Percentiles rank a stretch among this genome's conserved stretches.
phyloP scores from a whole-genome alignment of 345 rosid genomes.

The Melaleuca alternifolia region DNA sequence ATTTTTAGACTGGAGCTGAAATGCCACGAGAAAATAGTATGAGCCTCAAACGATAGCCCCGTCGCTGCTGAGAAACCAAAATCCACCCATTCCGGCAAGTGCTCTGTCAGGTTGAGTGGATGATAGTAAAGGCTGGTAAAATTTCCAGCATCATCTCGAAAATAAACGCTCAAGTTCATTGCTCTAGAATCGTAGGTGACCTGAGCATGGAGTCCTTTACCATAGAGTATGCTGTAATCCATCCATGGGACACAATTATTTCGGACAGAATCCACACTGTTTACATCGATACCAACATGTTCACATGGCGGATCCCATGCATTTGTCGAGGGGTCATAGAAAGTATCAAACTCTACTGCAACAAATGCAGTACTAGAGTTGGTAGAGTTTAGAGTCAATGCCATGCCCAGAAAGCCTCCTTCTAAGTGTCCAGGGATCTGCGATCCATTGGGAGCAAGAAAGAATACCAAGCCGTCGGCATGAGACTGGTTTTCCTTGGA shows the following conservation, averaged over 20 bases:
- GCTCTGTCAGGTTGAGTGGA: background rate
- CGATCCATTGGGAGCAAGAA: slow-evolving; percentile 3
- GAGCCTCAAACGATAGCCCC: too few species aligned
- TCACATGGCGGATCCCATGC: background rate
- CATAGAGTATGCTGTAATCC: background rate
- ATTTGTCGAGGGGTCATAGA: too few species aligned
- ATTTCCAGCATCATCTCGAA: too few species aligned
- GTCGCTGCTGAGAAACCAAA: background rate
- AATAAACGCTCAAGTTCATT: background rate
- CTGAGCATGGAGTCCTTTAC: background rate
- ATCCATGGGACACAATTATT: background rate
- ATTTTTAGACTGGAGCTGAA: background rate
- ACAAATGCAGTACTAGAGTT: too few species aligned
- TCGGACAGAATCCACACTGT: background rate
- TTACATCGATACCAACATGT: background rate
- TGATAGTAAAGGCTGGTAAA: too few species aligned
- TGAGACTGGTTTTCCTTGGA: accelerated
- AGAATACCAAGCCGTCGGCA: slow-evolving; percentile 7
- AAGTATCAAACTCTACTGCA: background rate
- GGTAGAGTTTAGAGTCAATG: too few species aligned
- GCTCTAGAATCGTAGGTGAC: background rate
- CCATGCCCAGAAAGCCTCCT: too few species aligned
- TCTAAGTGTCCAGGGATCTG: background rate
- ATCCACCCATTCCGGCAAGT: background rate
- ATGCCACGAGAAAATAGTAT: too few species aligned